Base-by-base conservation (phyloP, 1,139 yeast species). In the Suhomyces wounanorum region DNA sequence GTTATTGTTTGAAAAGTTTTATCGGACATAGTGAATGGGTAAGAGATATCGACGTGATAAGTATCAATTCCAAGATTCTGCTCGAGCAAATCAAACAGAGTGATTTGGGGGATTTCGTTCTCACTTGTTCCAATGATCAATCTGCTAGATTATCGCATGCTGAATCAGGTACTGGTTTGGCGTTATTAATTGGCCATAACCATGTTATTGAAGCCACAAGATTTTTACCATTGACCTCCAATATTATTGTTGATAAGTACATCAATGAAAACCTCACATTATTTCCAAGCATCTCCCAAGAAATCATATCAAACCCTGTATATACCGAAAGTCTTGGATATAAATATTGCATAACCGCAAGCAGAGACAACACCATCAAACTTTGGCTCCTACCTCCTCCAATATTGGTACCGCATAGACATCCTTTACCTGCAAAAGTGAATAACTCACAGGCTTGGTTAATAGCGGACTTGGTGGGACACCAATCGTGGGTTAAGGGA, bases 11-110 rank as follows among this genome's bases (percentile, higher is more conserved):
- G 28, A 78, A 80, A 53, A 82, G 88, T 1, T 83, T 89, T 54
- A 73, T 79, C 8, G 95, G 94, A 0, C 97, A 92, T 66, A 80
- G 89, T 31, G 97, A 90, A 59, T 92, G 98, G 98, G 91, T 90
- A 9, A 75, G 96, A 57, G 77, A 82, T 21, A 64, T 90, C 8
- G 86, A 83, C 53, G 77, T 66, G 3, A 64, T 63, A 4, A 55
- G 62, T 48, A 49, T 64, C n/a, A 52, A 62, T 46, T 45, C 60
- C 8, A 48, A 50, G 14, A 36, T 62, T 7, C 53, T 56, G 57
- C 39, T 58, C 6, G 46, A 53, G 17, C 43, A 45, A 10, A 36
- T 54, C 9, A 54, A 58, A 41, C 48, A 45, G 25, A 52, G 60
- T 8, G 56, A 59, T 3, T 55, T 63, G 28, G 85, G 85, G 3